Base-by-base conservation (phyloP, 164 flowering plant species). In the Amborella trichopoda region DNA sequence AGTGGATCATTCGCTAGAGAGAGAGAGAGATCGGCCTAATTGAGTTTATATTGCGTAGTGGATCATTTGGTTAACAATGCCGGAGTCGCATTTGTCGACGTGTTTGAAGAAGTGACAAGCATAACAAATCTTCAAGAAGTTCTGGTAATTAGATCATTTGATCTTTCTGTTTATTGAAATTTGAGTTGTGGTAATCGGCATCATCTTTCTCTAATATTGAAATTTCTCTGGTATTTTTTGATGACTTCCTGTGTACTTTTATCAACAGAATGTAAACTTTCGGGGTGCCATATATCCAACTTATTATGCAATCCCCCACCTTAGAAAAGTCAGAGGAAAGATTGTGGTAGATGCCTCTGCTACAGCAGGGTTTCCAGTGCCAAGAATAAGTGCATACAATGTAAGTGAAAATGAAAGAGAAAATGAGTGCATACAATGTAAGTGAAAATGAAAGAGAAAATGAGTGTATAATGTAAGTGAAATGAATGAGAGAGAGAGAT, bases 1-100 rank as follows among this genome's bases (percentile, higher is more conserved):
- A n/a, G n/a, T n/a, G n/a, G n/a, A n/a, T n/a, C n/a, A n/a, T n/a
- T n/a, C n/a, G n/a, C n/a, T n/a, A n/a, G n/a, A n/a, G n/a, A n/a
- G n/a, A n/a, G n/a, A n/a, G n/a, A n/a, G n/a, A n/a, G n/a, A n/a
- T n/a, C n/a, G n/a, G n/a, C n/a, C n/a, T n/a, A n/a, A n/a, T n/a
- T n/a, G n/a, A n/a, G n/a, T n/a, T n/a, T n/a, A n/a, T n/a, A n/a
- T n/a, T 30, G 34, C 46, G 24, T 70, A 80, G 95, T 80, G 73
- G 83, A 85, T 66, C 88, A 82, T 69, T 65, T 85, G 44, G 91
- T 85, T 41, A 66, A 64, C 50, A 72, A 75, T 53, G 88, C 91
- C 14, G 88, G 88, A 36, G 53, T 81, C 6, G 33, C 42, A 12
- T 44, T 54, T 0, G 20, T 50, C 5, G 20, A 48, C 55, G 20